Conservation (phyloP, 768 basidiomycete genomes). For the Suillus paluster region DNA sequence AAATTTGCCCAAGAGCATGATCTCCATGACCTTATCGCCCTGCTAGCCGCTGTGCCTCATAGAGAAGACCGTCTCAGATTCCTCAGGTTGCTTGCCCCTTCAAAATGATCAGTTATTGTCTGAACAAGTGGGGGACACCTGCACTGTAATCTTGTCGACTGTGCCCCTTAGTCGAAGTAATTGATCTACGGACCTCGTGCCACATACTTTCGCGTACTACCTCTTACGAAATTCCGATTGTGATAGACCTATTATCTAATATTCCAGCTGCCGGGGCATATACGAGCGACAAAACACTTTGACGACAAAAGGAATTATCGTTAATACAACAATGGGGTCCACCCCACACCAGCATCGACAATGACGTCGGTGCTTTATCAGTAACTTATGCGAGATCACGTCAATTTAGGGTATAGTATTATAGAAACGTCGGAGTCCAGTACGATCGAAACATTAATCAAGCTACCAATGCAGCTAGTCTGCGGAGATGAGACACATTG, state of each 20-base stretch:
- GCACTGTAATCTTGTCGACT: constrained; percentile 23
- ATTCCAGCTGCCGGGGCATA: no score
- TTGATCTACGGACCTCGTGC: background rate
- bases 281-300: no score
- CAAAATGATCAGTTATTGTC: constrained; percentile 53
- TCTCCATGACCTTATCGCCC: constrained; percentile 31
- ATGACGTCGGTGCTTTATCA: no score
- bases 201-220: background rate
- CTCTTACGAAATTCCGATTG: no score
- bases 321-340: no score
- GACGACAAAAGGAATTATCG: no score
- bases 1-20: background rate
- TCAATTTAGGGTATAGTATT: constrained; percentile 6
- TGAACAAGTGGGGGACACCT: constrained; percentile 60
- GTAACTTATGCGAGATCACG: background rate
- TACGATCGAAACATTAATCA: constrained; percentile 47
- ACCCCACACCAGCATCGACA: no score
- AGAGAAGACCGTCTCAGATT: constrained; percentile 28
- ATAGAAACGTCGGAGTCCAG: constrained; percentile 1
- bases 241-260: no score
- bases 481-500: constrained; percentile 86
- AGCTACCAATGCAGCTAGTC: constrained; percentile 85
- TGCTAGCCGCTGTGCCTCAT: constrained; percentile 50
- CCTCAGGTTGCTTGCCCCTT: constrained; percentile 34
- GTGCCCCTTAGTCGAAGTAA: background rate